A percentile compares a stretch with the other conserved stretches of the same genome.
phyloP scores from a whole-genome alignment of 1,139 yeast species.

The Candida sanyaensis region DNA sequence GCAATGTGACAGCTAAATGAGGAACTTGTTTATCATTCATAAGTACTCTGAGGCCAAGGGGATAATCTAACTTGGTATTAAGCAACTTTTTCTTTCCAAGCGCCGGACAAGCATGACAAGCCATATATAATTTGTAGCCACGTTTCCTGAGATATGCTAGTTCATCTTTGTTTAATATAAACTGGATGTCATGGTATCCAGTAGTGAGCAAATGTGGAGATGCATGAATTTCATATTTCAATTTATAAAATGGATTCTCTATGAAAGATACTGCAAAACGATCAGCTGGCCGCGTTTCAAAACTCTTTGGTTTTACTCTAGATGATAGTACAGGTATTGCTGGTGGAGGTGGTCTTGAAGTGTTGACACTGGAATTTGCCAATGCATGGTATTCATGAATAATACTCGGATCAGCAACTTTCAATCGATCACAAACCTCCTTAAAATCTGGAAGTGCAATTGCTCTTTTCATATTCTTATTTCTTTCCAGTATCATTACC shows the following conservation, averaged over 20 bases:
- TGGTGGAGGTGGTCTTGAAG: constrained; percentile 8
- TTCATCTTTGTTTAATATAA: constrained; percentile 45
- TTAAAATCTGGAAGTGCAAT: background rate
- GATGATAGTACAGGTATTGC: constrained; percentile 16
- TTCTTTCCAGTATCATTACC: background rate
- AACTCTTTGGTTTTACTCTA: constrained; percentile 26
- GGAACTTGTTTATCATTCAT: constrained; percentile 45
- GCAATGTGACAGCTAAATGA: constrained; percentile 56
- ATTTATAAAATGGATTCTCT: constrained; percentile 47
- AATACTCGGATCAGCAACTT: background rate
- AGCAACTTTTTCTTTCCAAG: constrained; percentile 16
- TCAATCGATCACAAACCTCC: background rate
- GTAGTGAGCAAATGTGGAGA: constrained; percentile 36
- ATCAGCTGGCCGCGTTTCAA: constrained; percentile 32
- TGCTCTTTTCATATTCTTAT: background rate
- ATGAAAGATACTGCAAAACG: background rate
- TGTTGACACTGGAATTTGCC: background rate
- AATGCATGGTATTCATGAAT: background rate
- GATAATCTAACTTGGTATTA: constrained; percentile 52
- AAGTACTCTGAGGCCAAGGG: constrained; percentile 56
- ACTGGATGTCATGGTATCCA: constrained; percentile 38
- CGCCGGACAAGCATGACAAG: constrained; percentile 43
- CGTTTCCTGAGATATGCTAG: constrained; percentile 14
- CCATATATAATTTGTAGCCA: constrained; percentile 38
- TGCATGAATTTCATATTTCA: constrained; percentile 45